Evolutionary conservation across 1,284 basidiomycete genomes (phyloP), one percentile per base, ranked within the genome.

Genomic region (Microbotryomycetes sp.): DNA sequence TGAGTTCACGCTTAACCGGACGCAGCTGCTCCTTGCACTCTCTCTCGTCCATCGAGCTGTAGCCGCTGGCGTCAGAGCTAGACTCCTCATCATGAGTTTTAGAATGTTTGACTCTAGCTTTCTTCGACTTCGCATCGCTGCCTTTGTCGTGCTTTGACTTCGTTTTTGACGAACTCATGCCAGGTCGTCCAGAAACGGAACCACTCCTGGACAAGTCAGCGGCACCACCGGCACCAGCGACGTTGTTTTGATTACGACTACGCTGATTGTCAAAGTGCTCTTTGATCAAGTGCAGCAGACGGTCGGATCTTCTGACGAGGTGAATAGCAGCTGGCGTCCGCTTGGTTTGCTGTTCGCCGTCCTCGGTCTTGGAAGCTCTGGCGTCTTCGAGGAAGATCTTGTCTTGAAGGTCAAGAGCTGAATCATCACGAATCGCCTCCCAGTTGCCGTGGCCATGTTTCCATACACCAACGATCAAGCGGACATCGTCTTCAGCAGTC

Each of bases 321-420:
- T 99, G 96, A 64, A 99, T 94, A 23, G 92, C 90, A 70, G 92
- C 93, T 19, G 93, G 93, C 69, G 94, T 93, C 7, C 87, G 86
- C 81, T 46, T 86, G 77, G 62, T 70, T 59, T 49, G 65, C 62
- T 46, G 63, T 72, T 64, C 89, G 23, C 56, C 61, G 84, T 79
- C 90, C 84, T 55, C 85, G 3, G 67, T 85, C 77, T 94, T 94
- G 29, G 61, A 65, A 49, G 60, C 63, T 60, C 94, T 94, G 72
- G 86, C 89, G 74, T 97, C 93, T 74, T 97, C 96, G 49, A 98
- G 81, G 84, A 97, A 98, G 79, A 98, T 94, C 75, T 94, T 96
- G 76, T 88, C 91, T 3, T 86, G 82, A 22, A 99, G 82, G 3
- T 85, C 84, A 3, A 99, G 84, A 59, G 84, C 83, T 3, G 84